A percentile compares a stretch with the other conserved stretches of the same genome.
Evolutionary conservation across 805 yeast genomes (phyloP).

Genomic region (Lipomyces spencermartinsiae): DNA sequence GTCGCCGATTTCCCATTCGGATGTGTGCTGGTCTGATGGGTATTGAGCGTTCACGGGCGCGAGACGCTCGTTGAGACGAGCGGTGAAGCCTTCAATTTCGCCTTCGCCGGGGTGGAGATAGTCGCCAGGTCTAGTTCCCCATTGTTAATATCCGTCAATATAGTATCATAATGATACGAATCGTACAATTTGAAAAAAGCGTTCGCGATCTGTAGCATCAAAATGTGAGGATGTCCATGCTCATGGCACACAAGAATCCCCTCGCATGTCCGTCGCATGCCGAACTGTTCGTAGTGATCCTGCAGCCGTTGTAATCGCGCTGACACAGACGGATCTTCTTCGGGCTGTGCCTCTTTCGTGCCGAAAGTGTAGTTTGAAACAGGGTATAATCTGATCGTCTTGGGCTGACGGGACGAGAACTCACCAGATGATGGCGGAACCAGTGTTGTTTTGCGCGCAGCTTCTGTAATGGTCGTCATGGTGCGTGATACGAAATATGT

Average conservation of each 20-base stretch:
- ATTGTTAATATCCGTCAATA: constrained; percentile 3
- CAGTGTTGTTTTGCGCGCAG: constrained; percentile 37
- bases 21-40: constrained; percentile 34
- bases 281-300: constrained; percentile 42
- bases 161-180: not conserved
- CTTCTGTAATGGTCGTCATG: constrained; percentile 38
- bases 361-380: constrained; percentile 46
- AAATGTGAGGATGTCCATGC: constrained; percentile 46
- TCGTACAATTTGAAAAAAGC: constrained; percentile 44
- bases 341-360: constrained; percentile 44
- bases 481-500: not conserved
- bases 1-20: constrained; percentile 45
- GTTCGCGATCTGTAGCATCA: constrained; percentile 45
- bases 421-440: constrained; percentile 38
- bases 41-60: constrained; percentile 36
- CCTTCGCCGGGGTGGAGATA: constrained; percentile 40
- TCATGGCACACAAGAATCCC: constrained; percentile 46
- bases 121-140: constrained; percentile 41
- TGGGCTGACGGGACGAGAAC: constrained; percentile 39
- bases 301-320: constrained; percentile 43
- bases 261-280: constrained; percentile 46
- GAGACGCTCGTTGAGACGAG: constrained; percentile 38
- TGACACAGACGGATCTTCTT: constrained; percentile 43
- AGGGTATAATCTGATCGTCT: constrained; percentile 44
- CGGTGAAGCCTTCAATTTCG: constrained; percentile 42